These are phyloP conservation scores for Cryptosporidium xiaoi DNA, from an alignment of 169 alveolate genomes.

Conservation along the genomic window DNA sequence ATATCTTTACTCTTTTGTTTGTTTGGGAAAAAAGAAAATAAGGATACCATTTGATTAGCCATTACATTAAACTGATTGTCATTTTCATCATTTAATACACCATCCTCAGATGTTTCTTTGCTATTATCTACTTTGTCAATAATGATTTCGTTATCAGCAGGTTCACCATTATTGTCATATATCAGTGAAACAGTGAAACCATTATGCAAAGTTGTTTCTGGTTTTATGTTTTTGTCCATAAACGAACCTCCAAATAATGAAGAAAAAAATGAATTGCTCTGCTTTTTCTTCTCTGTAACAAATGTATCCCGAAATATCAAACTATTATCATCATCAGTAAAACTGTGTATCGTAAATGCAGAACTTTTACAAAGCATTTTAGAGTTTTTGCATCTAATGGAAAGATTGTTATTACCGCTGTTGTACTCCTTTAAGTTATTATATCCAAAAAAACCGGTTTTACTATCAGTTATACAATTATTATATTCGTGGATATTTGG, in stretches of 20 bases:
- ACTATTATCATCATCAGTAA: constrained; percentile 38
- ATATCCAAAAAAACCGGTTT: constrained; percentile 16
- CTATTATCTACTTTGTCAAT: no score
- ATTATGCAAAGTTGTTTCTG: constrained; percentile 5
- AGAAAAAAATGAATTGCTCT: constrained; percentile 14
- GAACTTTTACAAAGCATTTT: constrained; percentile 81
- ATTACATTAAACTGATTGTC: constrained; percentile 5
- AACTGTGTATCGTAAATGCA: constrained; percentile 77
- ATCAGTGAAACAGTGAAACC: constrained; percentile 47
- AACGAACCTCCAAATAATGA: constrained; percentile 13
- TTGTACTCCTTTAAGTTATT: constrained; percentile 6
- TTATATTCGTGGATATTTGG: constrained; percentile 55
- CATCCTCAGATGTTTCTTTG: no score
- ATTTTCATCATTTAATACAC: background rate
- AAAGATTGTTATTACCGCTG: no score
- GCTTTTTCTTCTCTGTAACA: background rate
- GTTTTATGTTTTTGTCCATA: background rate
- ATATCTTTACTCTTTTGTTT: constrained; percentile 2
- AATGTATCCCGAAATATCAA: constrained; percentile 38
- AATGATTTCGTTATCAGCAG: background rate
- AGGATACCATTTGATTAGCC: constrained; percentile 55
- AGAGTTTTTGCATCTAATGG: constrained; percentile 80
- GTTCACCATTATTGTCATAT: background rate
- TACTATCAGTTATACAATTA: constrained; percentile 7
- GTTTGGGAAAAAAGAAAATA: constrained; percentile 43